Conservation (phyloP, 2,329 filamentous ascomycete species). For the Colletotrichum sp. region DNA sequence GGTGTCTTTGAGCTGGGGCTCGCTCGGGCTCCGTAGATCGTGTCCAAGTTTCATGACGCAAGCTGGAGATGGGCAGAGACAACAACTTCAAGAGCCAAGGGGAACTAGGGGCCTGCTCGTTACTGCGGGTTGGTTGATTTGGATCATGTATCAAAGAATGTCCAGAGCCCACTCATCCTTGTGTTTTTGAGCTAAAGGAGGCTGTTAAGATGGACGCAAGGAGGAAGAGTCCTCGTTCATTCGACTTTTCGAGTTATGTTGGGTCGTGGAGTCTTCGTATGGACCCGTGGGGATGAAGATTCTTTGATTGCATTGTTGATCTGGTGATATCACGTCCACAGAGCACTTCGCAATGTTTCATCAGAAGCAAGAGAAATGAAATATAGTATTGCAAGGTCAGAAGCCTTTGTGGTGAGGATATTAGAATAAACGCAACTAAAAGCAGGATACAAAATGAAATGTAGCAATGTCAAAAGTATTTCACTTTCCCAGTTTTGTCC, state of each 20-base stretch:
- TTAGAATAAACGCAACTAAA: neutral
- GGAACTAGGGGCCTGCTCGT: too few relatives aligned
- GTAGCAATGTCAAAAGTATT: neutral
- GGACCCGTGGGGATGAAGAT: too few relatives aligned
- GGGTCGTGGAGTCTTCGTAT: too few relatives aligned
- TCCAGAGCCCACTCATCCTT: neutral
- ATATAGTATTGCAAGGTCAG: neutral
- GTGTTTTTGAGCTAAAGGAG: neutral
- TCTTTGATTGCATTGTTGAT: too few relatives aligned
- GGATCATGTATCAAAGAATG: neutral
- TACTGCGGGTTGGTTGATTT: neutral
- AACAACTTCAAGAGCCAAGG: too few relatives aligned
- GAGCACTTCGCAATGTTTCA: too few relatives aligned
- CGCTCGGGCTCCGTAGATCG: too few relatives aligned
- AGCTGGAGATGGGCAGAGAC: too few relatives aligned
- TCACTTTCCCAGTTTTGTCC: neutral
- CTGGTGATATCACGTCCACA: too few relatives aligned
- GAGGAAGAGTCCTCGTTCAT: too few relatives aligned
- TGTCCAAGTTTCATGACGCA: too few relatives aligned
- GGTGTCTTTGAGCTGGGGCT: too few relatives aligned
- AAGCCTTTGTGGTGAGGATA: fast-evolving
- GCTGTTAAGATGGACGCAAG: neutral
- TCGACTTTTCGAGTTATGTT: fast-evolving
- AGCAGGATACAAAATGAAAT: neutral
- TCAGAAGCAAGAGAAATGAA: neutral